Evolutionary conservation across 202 grass and related monocot genomes (phyloP), one percentile per base, ranked within the genome.

Genomic region (Elaeis oleifera): DNA sequence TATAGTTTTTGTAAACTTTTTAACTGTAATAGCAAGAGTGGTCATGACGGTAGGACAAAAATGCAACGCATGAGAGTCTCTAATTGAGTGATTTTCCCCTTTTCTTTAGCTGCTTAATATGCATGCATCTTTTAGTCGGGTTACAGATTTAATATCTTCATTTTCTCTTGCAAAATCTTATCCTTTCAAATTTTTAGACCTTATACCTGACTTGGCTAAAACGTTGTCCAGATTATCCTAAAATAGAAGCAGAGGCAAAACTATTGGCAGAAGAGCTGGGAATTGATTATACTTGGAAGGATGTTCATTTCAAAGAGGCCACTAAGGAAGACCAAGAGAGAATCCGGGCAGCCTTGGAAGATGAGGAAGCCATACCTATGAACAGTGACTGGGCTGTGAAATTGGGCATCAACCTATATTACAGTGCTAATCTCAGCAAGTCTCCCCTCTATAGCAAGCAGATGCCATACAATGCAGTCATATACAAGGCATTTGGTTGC

Each of bases 381-480:
- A 89, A 90, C 66, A 78, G 72, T 81, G 94, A 99, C 50, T 99
- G 94, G 94, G 80, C 94, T 20, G 94, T 99, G 49, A 99, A 92
- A 79, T 82, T 99, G 85, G 94, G 81, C 16, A 99, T 99, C 61
- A 99, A 84, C 74, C 81, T 99, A 49, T 99, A 99, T 77, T 99
- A 92, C 72, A 89, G 81, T 78, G 88, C 94, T 51, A 89, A 77
- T 71, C 94, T 89, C 55, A 99, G 94, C 77, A 92, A 92, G 79
- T 99, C 85, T 62, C 94, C 94, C 17, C 71, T 99, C 84, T 99
- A 92, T 72, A 81, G 80, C 72, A 99, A 99, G 74, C 94, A 99
- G 69, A 80, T 99, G 84, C 88, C 94, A 36, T 92, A 92, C 53
- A 99, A 99, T 78, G 77, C 82, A 32, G 79, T 99, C 49, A 99